phyloP scores from a whole-genome alignment of 202 grass and related monocot species.

The Zizania palustris region DNA sequence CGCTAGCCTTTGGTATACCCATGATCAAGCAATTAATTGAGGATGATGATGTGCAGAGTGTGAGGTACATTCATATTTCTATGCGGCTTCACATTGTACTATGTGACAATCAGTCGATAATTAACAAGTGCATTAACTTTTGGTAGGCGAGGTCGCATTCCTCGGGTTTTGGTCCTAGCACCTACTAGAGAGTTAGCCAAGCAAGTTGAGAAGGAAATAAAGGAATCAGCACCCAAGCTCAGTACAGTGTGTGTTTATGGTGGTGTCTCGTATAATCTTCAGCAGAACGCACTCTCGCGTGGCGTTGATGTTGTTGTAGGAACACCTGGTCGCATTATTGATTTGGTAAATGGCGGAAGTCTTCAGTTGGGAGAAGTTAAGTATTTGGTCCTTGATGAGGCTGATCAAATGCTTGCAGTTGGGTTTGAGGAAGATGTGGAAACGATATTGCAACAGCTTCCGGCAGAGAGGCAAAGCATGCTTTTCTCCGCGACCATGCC shows the following conservation, averaged over 20 bases:
- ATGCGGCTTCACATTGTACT: constrained; percentile 1
- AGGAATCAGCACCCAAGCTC: constrained; percentile 86
- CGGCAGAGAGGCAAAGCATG: constrained; percentile 83
- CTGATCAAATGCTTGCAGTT: constrained; percentile 99
- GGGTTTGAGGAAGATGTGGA: constrained; percentile 99
- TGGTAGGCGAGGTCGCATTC: constrained; percentile 65
- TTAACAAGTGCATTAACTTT: constrained; percentile 32
- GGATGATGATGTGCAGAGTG: constrained; percentile 52
- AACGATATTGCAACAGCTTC: constrained; percentile 84
- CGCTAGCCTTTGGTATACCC: constrained; percentile 92
- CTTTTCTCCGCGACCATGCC: constrained; percentile 99
- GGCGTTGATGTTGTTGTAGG: constrained; percentile 98
- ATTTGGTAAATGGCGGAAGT: constrained; percentile 79
- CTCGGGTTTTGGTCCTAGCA: constrained; percentile 82
- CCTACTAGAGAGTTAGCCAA: constrained; percentile 93
- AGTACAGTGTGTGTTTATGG: constrained; percentile 94
- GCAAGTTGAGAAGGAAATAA: constrained; percentile 99
- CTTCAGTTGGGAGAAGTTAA: constrained; percentile 85
- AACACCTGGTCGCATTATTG: constrained; percentile 92
- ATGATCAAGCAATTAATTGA: constrained; percentile 87
- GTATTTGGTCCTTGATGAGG: constrained; percentile 94
- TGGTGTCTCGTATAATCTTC: constrained; percentile 83
- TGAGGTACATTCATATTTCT: constrained; percentile 55
- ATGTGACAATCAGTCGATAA: constrained; percentile 25
- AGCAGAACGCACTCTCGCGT: constrained; percentile 80